These are phyloP conservation scores for Blepharisma stoltei DNA, from an alignment of 73 alveolate species.

Conservation along the genomic window DNA sequence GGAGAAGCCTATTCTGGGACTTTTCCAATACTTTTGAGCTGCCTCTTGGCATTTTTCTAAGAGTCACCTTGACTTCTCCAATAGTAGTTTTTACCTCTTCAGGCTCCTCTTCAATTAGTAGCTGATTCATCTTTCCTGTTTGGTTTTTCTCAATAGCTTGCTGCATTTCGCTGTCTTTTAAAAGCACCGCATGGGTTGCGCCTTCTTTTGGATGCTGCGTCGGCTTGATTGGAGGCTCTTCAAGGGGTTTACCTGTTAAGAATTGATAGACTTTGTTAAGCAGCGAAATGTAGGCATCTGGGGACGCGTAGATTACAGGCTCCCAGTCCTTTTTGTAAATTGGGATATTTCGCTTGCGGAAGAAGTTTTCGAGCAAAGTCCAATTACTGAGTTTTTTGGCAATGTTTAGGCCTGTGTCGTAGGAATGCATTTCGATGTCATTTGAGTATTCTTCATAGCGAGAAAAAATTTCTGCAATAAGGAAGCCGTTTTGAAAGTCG, in stretches of 20 bases:
- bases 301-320: conserved; percentile 46
- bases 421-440: conserved; percentile 76
- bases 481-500: conserved; percentile 89
- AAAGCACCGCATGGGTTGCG: not conserved
- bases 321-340: conserved; percentile 58
- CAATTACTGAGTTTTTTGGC: conserved; percentile 71
- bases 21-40: conserved; percentile 2
- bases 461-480: conserved; percentile 92
- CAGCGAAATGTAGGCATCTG: conserved; percentile 48
- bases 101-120: conserved; percentile 3
- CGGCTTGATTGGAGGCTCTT: conserved; percentile 26
- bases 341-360: conserved; percentile 52
- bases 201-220: conserved; percentile 18
- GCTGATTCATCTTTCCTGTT: not conserved
- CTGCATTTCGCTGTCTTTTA: not conserved
- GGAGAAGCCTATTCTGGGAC: not conserved
- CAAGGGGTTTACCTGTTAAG: conserved; percentile 47
- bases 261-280: conserved; percentile 58
- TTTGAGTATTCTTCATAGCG: conserved; percentile 69
- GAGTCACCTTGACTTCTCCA: not conserved
- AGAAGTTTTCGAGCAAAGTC: conserved; percentile 61
- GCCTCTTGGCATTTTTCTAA: conserved; percentile 20
- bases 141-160: not conserved
- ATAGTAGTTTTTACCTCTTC: not conserved
- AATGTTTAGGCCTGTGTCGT: conserved; percentile 65